These are phyloP conservation scores for Helicocarpus griseus DNA, from an alignment of 2,329 filamentous ascomycete species.

Conservation along the genomic window DNA sequence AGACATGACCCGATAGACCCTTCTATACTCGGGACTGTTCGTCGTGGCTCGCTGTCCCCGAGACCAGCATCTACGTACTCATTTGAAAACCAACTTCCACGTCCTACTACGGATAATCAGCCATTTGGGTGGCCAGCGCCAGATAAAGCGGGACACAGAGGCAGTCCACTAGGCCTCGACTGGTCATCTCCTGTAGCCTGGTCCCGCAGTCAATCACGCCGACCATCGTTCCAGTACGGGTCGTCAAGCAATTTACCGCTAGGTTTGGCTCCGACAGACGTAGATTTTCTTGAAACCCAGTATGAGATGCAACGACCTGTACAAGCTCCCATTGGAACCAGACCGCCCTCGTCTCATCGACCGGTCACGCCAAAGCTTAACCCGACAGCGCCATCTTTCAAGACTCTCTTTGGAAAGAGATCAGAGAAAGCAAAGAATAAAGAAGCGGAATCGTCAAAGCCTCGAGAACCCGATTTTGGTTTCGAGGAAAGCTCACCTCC, in stretches of 20 bases:
- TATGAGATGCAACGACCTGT: constrained; percentile 43
- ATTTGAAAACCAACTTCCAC: constrained; percentile 50
- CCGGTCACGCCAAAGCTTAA: constrained; percentile 58
- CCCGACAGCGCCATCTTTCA: constrained; percentile 82
- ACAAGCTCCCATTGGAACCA: constrained; percentile 68
- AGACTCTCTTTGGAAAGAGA: constrained; percentile 54
- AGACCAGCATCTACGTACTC: constrained; percentile 46
- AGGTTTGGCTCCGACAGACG: constrained; percentile 43
- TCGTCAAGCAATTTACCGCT: constrained; percentile 56
- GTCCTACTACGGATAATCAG: constrained; percentile 69
- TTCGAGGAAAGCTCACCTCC: constrained; percentile 34
- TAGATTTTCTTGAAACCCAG: constrained; percentile 37
- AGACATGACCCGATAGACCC: constrained; percentile 39
- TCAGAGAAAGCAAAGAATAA: constrained; percentile 28
- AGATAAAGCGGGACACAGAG: constrained; percentile 45
- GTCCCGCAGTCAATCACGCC: constrained; percentile 67
- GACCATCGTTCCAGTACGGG: constrained; percentile 69
- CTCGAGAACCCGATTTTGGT: constrained; percentile 20
- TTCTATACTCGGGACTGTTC: constrained; percentile 33
- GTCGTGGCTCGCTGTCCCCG: constrained; percentile 35
- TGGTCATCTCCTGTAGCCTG: constrained; percentile 51
- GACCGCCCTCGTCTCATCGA: constrained; percentile 52
- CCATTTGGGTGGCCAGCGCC: constrained; percentile 59
- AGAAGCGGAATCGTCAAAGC: constrained; percentile 18
- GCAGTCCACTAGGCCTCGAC: constrained; percentile 43